Base-by-base conservation (phyloP, 371 early-diverging fungal species). In the Mucor racemosus region DNA sequence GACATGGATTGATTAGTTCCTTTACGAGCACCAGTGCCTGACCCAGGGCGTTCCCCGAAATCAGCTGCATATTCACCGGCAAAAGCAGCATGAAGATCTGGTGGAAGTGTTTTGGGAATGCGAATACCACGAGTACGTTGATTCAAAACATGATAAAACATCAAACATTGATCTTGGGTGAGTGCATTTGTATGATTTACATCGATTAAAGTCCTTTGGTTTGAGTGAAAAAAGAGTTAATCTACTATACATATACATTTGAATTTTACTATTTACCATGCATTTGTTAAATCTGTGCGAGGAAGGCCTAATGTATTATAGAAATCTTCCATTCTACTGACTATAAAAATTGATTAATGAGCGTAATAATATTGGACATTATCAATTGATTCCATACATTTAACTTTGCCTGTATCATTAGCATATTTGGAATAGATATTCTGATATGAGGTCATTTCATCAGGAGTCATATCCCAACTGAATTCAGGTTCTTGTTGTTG, bases 391-490 rank as follows among this genome's bases (percentile, higher is more conserved):
- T 11, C 6, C 62, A 50, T 85, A 88, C 89, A 88, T 82, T 84
- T 78, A 4, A 88, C 87, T 79, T 87, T 87, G 62, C 89, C 89
- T 58, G 81, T 58, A 35, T 85, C 86, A 67, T 84, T 84, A 15
- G 83, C 85, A 66, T 88, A 84, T 62, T 85, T 88, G 33, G 76
- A 64, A 70, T 86, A 89, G 44, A 87, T 85, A 54, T 81, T 82
- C 72, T 90, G 90, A 69, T 90, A 92, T 58, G 86, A 82, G 34
- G 85, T 72, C 68, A 90, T 86, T 65, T 90, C 92, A 21, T 86
- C 81, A 0, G 88, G 79, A 8, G 92, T 86, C 74, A 92, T 88
- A 62, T 89, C 90, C 93, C 93, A 92, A 44, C 88, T 84, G 67
- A 90, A 90, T 62, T 89, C 87, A 40, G 77, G 70, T 15, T 66